Percentiles rank a stretch among this genome's conserved stretches.
Conservation (phyloP, 768 basidiomycete species). For the Auricularia auricula-judae region DNA sequence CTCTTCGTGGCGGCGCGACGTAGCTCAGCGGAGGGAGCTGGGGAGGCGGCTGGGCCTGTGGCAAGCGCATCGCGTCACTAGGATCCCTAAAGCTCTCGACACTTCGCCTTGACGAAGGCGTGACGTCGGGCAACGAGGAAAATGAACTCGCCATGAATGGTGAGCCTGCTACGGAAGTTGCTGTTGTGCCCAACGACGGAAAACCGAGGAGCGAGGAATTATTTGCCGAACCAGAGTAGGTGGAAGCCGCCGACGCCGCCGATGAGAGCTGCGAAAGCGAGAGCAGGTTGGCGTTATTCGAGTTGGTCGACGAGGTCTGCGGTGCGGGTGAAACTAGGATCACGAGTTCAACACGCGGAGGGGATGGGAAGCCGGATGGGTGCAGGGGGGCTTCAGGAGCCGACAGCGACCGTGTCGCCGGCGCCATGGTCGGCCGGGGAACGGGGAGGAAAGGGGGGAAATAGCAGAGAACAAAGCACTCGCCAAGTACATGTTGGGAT, state of each 20-base stretch:
- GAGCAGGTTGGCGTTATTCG: not conserved
- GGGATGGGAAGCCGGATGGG: not conserved
- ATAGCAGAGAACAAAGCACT: constrained; percentile 43
- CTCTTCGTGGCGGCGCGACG: constrained; percentile 4
- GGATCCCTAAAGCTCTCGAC: not conserved
- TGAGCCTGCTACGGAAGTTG: not conserved
- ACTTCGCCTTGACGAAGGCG: not conserved
- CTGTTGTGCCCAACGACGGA: not conserved
- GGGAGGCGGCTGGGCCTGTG: constrained; percentile 2
- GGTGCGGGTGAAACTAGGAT: not conserved
- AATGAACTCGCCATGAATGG: not conserved
- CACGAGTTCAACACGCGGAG: not conserved
- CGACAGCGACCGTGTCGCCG: not conserved
- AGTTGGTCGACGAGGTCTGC: not conserved
- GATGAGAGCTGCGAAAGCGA: not conserved
- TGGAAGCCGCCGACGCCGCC: not conserved
- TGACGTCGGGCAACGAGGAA: not conserved
- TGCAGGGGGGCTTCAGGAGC: not conserved
- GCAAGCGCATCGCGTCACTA: not conserved
- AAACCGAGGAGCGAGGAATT: not conserved
- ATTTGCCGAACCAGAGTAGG: not conserved
- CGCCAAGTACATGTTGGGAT: constrained; percentile 76
- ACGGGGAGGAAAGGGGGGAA: not conserved
- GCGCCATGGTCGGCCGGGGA: not conserved
- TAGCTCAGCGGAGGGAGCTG: constrained; percentile 19